phyloP scores from a whole-genome alignment of 1,284 basidiomycete genomes.

The Ceratobasidium sp. region DNA sequence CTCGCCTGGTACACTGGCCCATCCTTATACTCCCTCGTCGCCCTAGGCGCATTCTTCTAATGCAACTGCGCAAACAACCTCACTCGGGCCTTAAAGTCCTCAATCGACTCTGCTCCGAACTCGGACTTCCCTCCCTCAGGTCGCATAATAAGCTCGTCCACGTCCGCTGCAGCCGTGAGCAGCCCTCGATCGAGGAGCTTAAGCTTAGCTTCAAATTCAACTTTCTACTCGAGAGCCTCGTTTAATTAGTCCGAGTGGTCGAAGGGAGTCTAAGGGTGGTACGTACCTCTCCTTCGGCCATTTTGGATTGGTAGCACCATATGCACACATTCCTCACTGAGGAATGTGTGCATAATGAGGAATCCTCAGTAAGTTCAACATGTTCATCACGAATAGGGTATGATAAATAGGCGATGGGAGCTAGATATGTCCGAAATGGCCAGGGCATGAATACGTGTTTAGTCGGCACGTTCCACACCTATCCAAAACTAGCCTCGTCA shows the following conservation, averaged over 20 bases:
- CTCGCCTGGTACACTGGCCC: slow-evolving; percentile 89
- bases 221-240: slow-evolving; percentile 65
- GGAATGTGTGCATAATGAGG: too few species aligned
- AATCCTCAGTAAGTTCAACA: slow-evolving; percentile 90
- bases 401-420: slow-evolving; percentile 96
- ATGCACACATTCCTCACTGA: slow-evolving; percentile 94
- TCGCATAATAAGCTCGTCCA: slow-evolving; percentile 71
- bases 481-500: slow-evolving; percentile 44
- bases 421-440: slow-evolving; percentile 99
- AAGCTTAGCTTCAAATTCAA: slow-evolving; percentile 89
- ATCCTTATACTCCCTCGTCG: slow-evolving; percentile 89
- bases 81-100: slow-evolving; percentile 77
- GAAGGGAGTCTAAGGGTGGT: slow-evolving; percentile 6
- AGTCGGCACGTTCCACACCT: slow-evolving; percentile 96
- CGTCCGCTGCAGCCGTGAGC: slow-evolving; percentile 81
- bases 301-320: slow-evolving; percentile 96
- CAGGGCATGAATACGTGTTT: slow-evolving; percentile 94
- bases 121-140: slow-evolving; percentile 52
- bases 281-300: slow-evolving; percentile 81
- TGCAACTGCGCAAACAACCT: slow-evolving; percentile 79
- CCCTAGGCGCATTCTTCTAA: slow-evolving; percentile 69
- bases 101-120: slow-evolving; percentile 68
- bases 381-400: slow-evolving; percentile 95
- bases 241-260: neutral
- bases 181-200: slow-evolving; percentile 92